phyloP scores from a whole-genome alignment of 805 yeast genomes.

The Candida quercuum region DNA sequence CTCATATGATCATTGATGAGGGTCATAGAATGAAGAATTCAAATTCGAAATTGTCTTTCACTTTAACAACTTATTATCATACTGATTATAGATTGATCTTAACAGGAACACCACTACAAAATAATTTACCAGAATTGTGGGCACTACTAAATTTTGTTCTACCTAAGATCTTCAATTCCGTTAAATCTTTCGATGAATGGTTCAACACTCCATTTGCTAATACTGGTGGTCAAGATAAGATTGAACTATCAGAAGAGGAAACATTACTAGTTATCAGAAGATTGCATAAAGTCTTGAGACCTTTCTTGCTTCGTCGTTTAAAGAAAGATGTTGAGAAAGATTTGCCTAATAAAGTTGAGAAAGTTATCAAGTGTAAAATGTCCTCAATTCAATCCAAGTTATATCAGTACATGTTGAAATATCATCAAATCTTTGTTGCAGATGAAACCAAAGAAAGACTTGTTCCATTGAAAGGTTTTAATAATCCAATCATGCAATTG shows the following conservation, averaged over 20 bases:
- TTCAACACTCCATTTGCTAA: conserved; percentile 85
- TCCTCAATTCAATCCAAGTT: conserved; percentile 66
- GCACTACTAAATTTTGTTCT: conserved; percentile 76
- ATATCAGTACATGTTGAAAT: conserved; percentile 74
- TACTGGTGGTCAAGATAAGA: conserved; percentile 75
- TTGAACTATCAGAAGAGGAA: conserved; percentile 83
- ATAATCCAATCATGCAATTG: conserved; percentile 80
- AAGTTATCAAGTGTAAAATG: conserved; percentile 72
- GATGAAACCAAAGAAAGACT: conserved; percentile 50
- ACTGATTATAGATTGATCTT: conserved; percentile 74
- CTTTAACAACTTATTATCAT: conserved; percentile 65
- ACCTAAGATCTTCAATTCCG: conserved; percentile 82
- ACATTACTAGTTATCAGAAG: conserved; percentile 75
- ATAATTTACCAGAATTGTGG: conserved; percentile 82
- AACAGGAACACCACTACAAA: conserved; percentile 86
- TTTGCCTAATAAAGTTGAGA: conserved; percentile 79
- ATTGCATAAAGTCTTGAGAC: conserved; percentile 81
- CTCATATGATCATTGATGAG: conserved; percentile 87
- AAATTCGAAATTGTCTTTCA: conserved; percentile 64
- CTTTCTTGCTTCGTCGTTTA: conserved; percentile 76
- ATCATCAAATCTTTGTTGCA: conserved; percentile 63
- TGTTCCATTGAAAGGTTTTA: conserved; percentile 65
- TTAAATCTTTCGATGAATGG: conserved; percentile 85
- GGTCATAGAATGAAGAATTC: conserved; percentile 88
- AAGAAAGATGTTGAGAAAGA: conserved; percentile 86